Evolutionary conservation across 2,329 filamentous ascomycete species (phyloP), one percentile per base, ranked within the genome.

Genomic region (Apiospora marii): DNA sequence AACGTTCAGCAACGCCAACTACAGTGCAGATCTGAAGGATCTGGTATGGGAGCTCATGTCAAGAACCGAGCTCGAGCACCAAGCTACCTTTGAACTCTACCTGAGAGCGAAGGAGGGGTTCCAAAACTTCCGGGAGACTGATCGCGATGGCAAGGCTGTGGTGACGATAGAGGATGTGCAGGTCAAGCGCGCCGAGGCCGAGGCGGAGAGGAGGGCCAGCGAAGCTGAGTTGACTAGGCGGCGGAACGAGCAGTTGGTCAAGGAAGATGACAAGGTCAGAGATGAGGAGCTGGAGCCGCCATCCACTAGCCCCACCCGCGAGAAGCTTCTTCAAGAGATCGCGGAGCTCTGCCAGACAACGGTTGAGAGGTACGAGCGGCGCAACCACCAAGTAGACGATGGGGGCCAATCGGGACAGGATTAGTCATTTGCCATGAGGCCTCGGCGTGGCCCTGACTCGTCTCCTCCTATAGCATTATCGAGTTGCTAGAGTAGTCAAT

Each of bases 201-300:
- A 61, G 37, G 27, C 61, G 41, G 16, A 68, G n/a, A 53, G 44
- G 53, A 13, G 48, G 34, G 64, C 43, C 49, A 48, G 43, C 58
- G 44, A 64, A 61, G 16, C 37, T 30, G 43, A 24, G 37, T 48
- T 70, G 37, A 24, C 13, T n/a, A 12, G n/a, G 4, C 34, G 7
- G 8, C 48, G 48, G 68, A 48, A 69, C 37, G 51, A 70, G 16
- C n/a, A 46, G 24, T n/a, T 71, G 24, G 43, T 46, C 51, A 67
- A 71, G 14, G 51, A 71, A 53, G 69, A 71, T 24, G 53, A 10
- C 12, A 48, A 58, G 27, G 27, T 67, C n/a, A 73, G 69, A 27
- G 30, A 69, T 49, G 48, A 70, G 4, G 79, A 77, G 49, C 73
- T 80, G 48, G 12, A 41, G n/a, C 19, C 68, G 34, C 68, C 68